phyloP scores from a whole-genome alignment of 805 yeast species.

The Starmerella floris region DNA sequence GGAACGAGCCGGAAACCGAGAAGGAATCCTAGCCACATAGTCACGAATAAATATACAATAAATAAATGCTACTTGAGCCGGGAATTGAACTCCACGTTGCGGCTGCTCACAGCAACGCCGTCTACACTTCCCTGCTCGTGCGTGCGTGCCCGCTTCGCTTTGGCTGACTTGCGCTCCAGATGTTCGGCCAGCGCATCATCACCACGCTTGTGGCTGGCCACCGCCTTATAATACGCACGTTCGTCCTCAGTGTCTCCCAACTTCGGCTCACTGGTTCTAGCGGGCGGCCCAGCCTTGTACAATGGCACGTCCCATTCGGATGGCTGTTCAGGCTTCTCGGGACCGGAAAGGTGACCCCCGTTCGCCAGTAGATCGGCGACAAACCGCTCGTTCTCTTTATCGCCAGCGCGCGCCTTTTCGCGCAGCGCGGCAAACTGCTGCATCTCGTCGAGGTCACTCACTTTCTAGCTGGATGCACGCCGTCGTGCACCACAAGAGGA shows the following conservation, averaged over 20 bases:
- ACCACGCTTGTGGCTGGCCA: constrained; percentile 3
- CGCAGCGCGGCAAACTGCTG: constrained; percentile 9
- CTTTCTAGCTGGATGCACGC: no score
- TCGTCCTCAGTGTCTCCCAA: constrained; percentile 1
- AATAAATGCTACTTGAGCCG: neutral
- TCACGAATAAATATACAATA: no score
- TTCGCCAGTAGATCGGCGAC: neutral
- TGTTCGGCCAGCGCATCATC: constrained; percentile 11
- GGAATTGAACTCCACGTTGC: constrained; percentile 1
- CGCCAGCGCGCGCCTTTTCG: constrained; percentile 10
- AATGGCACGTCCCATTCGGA: constrained; percentile 4
- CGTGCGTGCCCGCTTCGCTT: constrained; percentile 1
- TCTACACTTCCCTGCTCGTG: neutral
- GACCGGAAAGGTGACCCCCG: neutral
- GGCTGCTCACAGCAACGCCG: constrained; percentile 1
- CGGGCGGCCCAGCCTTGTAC: neutral
- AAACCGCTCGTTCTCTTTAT: constrained; percentile 1
- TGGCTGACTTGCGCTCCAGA: neutral
- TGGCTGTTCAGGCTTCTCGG: neutral
- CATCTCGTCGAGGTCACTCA: constrained; percentile 6
- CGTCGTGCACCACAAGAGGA: no score
- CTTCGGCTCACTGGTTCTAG: neutral
- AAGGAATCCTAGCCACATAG: no score
- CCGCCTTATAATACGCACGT: constrained; percentile 7
- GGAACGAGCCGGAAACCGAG: no score